Base-by-base conservation (phyloP, 176 grass and related monocot genomes). In the Microstegium vimineum region DNA sequence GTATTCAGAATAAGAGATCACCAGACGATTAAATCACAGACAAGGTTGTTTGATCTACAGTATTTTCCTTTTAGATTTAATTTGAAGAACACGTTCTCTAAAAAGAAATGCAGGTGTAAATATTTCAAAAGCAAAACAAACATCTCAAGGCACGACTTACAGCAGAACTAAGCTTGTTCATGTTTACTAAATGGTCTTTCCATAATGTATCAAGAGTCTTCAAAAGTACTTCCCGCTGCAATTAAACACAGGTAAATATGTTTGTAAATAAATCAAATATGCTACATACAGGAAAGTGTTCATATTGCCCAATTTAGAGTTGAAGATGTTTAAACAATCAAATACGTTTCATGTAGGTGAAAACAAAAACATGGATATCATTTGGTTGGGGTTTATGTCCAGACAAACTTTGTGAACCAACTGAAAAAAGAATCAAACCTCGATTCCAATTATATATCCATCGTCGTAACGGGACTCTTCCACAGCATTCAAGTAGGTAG, bases 181-280 rank as follows among this genome's bases (percentile, higher is more conserved):
- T 98, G 77, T 98, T 98, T 79, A 98, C 86, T 82, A 98, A 85
- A 91, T 98, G 95, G 80, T 98, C 90, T 87, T 88, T 98, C 90
- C 95, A 95, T 25, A 93, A 81, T 14, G 42, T 74, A 87, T 98
- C 92, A 67, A 98, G 89, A 27, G 92, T 91, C 92, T 95, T 98
- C 60, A 98, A 73, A 81, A 95, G 94, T 84, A 89, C 80, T 74
- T 98, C 95, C 77, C 92, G 87, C 95, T 98, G 79, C 69, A 87
- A 75, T 87, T 56, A n/a, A 82, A 88, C 37, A 85, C 23, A 78
- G 81, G 64, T 22, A 52, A 66, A 52, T 5, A 72, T 73, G 31
- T 59, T 73, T 2, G 43, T 8, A 72, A 35, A n/a, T 25, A 40
- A 3, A 69, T 20, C 2, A 80, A 74, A 76, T 62, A 71, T 45